A percentile compares a stretch with the other conserved stretches of the same genome.
Conservation (phyloP, 306 rosid genomes). For the Arachis stenosperma region DNA sequence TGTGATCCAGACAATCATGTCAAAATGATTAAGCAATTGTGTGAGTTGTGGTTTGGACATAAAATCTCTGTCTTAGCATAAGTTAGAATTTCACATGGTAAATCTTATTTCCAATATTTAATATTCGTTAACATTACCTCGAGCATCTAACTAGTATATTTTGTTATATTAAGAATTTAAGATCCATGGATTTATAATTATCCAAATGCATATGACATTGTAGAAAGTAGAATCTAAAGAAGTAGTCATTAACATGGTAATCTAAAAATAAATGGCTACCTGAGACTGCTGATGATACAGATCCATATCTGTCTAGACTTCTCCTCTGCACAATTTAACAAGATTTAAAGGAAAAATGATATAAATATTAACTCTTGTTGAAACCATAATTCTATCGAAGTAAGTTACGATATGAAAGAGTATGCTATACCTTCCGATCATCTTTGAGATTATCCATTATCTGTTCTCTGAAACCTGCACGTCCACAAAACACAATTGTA, state of each 20-base stretch:
- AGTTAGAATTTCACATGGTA: background rate
- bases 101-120: conserved; percentile 22
- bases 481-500: conserved; percentile 41
- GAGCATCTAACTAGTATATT: background rate
- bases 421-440: conserved; percentile 65
- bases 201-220: conserved; percentile 3
- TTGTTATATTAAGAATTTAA: background rate
- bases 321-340: conserved; percentile 58
- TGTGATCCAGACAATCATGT: background rate
- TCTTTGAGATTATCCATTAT: conserved; percentile 84
- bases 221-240: background rate
- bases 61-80: too few relatives aligned
- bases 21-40: background rate
- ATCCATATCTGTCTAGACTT: conserved; percentile 76
- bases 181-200: background rate
- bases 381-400: conserved; percentile 24
- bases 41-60: too few relatives aligned
- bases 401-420: conserved; percentile 13
- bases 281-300: conserved; percentile 74
- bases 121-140: background rate
- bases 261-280: conserved; percentile 51
- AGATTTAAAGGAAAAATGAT: conserved; percentile 16
- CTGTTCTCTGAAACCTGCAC: conserved; percentile 83
- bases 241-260: conserved; percentile 3
- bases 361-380: conserved; percentile 14